These are phyloP conservation scores for Fusarium equiseti DNA, from an alignment of 2,329 filamentous ascomycete species.

Conservation along the genomic window DNA sequence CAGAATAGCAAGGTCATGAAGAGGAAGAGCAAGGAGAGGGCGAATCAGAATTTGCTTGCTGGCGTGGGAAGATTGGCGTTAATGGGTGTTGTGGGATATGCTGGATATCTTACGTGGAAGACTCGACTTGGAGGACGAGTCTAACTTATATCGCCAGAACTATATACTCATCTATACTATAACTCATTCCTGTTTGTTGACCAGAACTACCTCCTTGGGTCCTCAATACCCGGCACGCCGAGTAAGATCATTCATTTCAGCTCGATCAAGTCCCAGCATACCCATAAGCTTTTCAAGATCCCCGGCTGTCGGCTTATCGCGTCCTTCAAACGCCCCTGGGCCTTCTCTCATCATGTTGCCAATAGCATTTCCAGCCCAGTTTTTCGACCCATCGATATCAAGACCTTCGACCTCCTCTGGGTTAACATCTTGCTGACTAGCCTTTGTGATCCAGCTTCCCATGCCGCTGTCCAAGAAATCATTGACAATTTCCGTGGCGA, in stretches of 20 bases:
- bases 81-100: slow-evolving; percentile 47
- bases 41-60: slow-evolving; percentile 44
- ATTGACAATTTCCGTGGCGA: background rate
- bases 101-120: slow-evolving; percentile 48
- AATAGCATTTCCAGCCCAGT: background rate
- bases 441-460: slow-evolving; percentile 5
- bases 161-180: background rate
- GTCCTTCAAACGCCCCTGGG: background rate
- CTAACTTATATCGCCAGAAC: slow-evolving; percentile 2
- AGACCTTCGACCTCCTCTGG: slow-evolving; percentile 2
- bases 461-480: slow-evolving; percentile 6
- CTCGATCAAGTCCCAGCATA: background rate
- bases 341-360: background rate
- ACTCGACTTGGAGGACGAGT: slow-evolving; percentile 46
- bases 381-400: background rate
- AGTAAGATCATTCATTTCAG: no score
- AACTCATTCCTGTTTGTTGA: background rate
- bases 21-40: slow-evolving; percentile 36
- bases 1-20: slow-evolving; percentile 18
- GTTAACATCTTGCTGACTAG: background rate
- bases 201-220: background rate
- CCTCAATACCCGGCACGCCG: no score
- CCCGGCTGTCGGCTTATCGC: background rate
- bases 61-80: slow-evolving; percentile 43
- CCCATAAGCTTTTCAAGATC: background rate